These are phyloP conservation scores for Taiozyma sp. DNA, from an alignment of 1,139 yeast species.

Conservation along the genomic window DNA sequence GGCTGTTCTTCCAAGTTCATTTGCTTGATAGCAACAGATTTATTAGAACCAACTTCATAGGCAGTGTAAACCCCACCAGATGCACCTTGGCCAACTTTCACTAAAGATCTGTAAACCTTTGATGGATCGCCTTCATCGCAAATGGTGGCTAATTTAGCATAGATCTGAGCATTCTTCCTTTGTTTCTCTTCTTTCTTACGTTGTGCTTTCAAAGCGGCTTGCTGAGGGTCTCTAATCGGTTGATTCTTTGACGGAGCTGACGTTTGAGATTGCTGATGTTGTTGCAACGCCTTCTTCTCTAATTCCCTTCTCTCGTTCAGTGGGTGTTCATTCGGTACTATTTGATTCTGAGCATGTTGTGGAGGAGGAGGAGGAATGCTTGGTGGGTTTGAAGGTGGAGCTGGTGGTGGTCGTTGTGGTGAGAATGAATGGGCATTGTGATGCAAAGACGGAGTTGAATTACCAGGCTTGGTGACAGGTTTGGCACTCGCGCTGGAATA, in stretches of 20 bases:
- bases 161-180: conserved; percentile 60
- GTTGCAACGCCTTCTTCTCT: conserved; percentile 2
- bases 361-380: conserved; percentile 21
- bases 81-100: conserved; percentile 96
- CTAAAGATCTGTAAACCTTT: conserved; percentile 55
- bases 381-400: conserved; percentile 21
- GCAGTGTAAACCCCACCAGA: conserved; percentile 97
- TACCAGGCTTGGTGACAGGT: conserved; percentile 8
- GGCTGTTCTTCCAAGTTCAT: conserved; percentile 94
- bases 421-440: conserved; percentile 11
- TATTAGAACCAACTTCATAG: conserved; percentile 52
- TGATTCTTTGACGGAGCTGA: conserved; percentile 28
- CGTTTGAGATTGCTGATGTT: conserved; percentile 17
- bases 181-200: conserved; percentile 74
- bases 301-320: conserved; percentile 11
- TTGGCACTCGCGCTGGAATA: conserved; percentile 11
- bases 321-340: conserved; percentile 11
- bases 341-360: conserved; percentile 12
- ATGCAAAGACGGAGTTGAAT: conserved; percentile 14
- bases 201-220: conserved; percentile 52
- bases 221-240: conserved; percentile 49
- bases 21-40: conserved; percentile 88
- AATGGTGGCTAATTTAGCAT: conserved; percentile 64
- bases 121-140: conserved; percentile 91
- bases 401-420: conserved; percentile 27